Percentiles rank a stretch among this genome's conserved stretches.
Conservation (phyloP, 2,329 filamentous ascomycete genomes). For the Diatrype stigma region DNA sequence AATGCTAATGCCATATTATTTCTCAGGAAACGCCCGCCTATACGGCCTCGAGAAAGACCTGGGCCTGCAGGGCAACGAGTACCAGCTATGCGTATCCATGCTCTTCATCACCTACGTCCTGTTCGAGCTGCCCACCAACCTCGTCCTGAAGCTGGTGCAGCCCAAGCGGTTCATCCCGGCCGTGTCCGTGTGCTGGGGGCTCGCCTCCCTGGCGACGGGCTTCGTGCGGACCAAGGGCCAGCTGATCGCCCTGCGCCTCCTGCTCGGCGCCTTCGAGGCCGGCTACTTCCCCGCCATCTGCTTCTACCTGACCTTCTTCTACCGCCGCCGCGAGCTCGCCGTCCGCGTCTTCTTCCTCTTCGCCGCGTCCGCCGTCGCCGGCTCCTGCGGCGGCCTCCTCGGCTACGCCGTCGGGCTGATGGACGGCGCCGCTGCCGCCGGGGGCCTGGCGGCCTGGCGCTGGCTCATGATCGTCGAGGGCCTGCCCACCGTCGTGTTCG, state of each 20-base stretch:
- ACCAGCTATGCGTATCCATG: neutral
- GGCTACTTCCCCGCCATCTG: neutral
- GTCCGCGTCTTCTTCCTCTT: neutral
- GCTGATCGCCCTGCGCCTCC: neutral
- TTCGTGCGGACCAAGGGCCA: neutral
- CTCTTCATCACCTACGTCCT: neutral
- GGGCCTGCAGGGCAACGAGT: neutral
- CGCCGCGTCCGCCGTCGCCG: neutral
- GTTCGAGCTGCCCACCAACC: neutral
- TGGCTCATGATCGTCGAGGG: conserved; percentile 62
- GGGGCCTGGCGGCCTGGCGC: conserved; percentile 48
- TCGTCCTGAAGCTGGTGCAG: neutral
- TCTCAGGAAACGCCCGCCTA: neutral
- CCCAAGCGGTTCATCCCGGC: neutral
- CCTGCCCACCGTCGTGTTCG: conserved; percentile 45
- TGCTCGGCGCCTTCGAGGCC: conserved; percentile 1
- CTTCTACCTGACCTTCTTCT: neutral
- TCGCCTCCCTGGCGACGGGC: neutral
- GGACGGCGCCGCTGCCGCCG: neutral
- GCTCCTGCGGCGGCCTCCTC: conserved; percentile 9
- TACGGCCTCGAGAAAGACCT: neutral
- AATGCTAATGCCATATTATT: too few relatives aligned
- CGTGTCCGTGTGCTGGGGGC: neutral
- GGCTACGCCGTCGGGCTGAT: conserved; percentile 26
- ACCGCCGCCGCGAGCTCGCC: neutral